These are phyloP conservation scores for Ganoderma boninense DNA, from an alignment of 1,284 basidiomycete genomes.

Conservation along the genomic window DNA sequence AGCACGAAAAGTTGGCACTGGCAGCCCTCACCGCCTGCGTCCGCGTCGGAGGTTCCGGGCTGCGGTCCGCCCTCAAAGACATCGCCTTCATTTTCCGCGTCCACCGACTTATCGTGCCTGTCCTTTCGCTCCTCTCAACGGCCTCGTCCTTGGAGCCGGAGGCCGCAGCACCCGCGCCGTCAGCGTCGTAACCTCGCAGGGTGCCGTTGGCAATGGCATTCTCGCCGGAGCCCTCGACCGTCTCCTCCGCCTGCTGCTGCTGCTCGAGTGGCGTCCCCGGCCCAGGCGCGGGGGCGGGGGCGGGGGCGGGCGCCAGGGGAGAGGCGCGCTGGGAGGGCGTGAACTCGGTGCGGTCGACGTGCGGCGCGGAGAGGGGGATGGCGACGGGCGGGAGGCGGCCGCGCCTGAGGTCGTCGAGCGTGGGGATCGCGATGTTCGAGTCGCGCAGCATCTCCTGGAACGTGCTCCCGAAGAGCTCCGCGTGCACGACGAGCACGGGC, in stretches of 20 bases:
- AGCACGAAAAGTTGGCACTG: too few species aligned
- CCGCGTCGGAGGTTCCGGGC: neutral
- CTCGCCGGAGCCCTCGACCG: neutral
- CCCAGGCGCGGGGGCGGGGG: too few species aligned
- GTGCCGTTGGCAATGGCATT: neutral
- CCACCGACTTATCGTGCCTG: neutral
- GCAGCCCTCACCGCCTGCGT: neutral
- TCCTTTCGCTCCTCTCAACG: neutral
- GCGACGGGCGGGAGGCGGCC: neutral
- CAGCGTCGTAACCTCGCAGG: neutral
- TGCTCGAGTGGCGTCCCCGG: neutral
- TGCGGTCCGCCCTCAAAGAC: neutral
- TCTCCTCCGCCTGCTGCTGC: neutral
- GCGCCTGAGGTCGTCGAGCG: neutral
- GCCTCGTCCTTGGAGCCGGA: neutral
- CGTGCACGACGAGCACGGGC: neutral
- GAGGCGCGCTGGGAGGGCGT: neutral
- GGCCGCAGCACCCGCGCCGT: neutral
- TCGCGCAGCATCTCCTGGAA: slow-evolving; percentile 1
- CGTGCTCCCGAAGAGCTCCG: neutral
- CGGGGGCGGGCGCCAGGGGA: neutral
- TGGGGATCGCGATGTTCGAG: neutral
- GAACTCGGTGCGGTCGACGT: neutral
- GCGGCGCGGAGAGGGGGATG: neutral
- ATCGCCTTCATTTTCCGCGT: neutral